Evolutionary conservation across 192 early-diverging fungal genomes (phyloP).

Genomic region (Coemansia sp.): DNA sequence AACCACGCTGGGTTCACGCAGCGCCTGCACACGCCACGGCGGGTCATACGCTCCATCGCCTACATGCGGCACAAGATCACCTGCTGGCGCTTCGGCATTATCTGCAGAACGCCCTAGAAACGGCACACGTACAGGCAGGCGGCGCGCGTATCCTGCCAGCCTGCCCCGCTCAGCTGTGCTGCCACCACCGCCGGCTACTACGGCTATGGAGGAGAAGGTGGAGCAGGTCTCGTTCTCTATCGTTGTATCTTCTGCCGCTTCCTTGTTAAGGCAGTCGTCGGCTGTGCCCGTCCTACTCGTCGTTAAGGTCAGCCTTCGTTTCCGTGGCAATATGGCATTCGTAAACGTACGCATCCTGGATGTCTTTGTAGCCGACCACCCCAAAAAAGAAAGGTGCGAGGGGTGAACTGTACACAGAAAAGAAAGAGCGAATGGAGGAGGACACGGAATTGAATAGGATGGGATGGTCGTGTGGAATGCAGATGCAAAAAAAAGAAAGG

Average conservation of each 20-base stretch:
- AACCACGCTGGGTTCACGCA: constrained; percentile 2
- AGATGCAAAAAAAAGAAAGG: neutral
- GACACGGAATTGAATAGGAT: no score
- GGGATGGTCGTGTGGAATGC: neutral
- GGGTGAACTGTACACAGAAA: no score
- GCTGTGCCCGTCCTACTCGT: neutral
- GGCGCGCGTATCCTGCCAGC: constrained; percentile 9
- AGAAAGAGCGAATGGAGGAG: no score
- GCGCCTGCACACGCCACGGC: neutral
- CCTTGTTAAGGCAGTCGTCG: neutral
- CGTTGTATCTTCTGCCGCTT: neutral
- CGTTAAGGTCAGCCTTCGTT: constrained; percentile 11
- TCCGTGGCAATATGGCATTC: constrained; percentile 40
- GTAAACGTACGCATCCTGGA: constrained; percentile 33
- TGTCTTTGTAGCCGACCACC: neutral
- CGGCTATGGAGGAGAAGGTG: neutral
- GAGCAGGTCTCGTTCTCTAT: neutral
- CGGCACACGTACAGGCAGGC: constrained; percentile 23
- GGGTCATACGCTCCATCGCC: neutral
- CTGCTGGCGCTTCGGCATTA: constrained; percentile 1
- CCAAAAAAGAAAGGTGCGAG: no score
- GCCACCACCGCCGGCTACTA: neutral
- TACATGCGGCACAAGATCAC: neutral
- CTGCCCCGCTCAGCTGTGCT: neutral
- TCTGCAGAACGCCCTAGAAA: constrained; percentile 6